These are phyloP conservation scores for Phaffia tasmanica DNA, from an alignment of 768 basidiomycete genomes.

Conservation along the genomic window DNA sequence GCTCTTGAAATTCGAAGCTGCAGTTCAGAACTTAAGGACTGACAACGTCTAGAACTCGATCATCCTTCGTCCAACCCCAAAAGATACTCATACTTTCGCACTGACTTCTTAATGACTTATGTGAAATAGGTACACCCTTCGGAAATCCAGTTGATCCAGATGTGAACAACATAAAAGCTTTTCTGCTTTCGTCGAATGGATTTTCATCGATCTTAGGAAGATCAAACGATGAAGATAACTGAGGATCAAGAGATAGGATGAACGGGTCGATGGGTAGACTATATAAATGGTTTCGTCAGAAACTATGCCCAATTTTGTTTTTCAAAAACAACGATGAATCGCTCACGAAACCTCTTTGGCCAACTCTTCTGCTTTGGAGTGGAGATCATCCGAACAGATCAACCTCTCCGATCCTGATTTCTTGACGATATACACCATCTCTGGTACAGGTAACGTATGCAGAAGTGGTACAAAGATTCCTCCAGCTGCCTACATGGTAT, in stretches of 20 bases:
- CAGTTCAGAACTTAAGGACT: background rate
- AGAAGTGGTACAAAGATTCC: conserved; percentile 33
- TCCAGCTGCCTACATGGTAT: conserved; percentile 27
- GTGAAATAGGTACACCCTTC: conserved; percentile 23
- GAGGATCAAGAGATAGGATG: too few relatives aligned
- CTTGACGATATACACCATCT: conserved; percentile 32
- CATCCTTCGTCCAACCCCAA: conserved; percentile 17
- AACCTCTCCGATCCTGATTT: conserved; percentile 30
- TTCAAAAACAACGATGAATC: too few relatives aligned
- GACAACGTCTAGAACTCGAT: conserved; percentile 22
- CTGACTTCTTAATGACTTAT: conserved; percentile 18
- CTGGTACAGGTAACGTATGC: conserved; percentile 31
- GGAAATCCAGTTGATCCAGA: conserved; percentile 18
- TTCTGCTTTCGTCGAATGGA: conserved; percentile 11
- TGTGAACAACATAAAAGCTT: conserved; percentile 24
- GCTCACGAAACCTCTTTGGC: conserved; percentile 24
- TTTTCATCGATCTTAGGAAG: conserved; percentile 11
- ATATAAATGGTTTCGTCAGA: too few relatives aligned
- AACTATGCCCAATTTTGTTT: too few relatives aligned
- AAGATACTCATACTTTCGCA: conserved; percentile 5
- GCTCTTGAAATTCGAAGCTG: conserved; percentile 4
- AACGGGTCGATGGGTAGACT: too few relatives aligned
- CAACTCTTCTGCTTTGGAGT: conserved; percentile 26
- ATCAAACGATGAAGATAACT: background rate
- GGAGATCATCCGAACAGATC: conserved; percentile 29